Conservation (phyloP, 345 rosid genomes). For the Heritiera littoralis region DNA sequence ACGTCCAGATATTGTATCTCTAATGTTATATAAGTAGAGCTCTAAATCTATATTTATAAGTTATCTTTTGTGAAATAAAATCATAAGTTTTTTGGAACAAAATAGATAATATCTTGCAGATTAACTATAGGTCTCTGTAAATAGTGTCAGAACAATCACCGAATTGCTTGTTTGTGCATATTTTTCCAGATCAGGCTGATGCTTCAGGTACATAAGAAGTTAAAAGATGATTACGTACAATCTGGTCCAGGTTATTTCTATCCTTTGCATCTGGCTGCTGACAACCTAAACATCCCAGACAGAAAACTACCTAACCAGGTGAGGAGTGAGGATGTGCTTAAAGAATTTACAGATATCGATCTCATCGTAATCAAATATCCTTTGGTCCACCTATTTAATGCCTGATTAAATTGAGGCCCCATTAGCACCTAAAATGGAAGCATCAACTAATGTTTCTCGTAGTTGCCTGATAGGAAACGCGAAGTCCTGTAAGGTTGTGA, state of each 20-base stretch:
- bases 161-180: background rate
- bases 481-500: background rate
- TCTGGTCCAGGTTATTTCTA: background rate
- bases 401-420: background rate
- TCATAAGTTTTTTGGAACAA: no score
- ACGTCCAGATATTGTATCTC: no score
- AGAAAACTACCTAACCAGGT: background rate
- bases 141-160: no score
- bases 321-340: background rate
- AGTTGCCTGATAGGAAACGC: background rate
- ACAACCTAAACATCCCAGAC: background rate
- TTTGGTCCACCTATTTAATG: constrained; percentile 17
- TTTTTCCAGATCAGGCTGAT: background rate
- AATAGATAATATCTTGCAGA: no score
- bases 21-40: no score
- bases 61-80: no score
- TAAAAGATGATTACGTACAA: background rate
- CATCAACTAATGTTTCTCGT: background rate
- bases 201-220: background rate
- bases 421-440: background rate
- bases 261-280: background rate
- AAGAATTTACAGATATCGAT: constrained; percentile 1
- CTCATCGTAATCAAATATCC: background rate
- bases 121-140: no score
- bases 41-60: no score